Conservation (phyloP, 306 rosid species). For the Hippophae rhamnoides region DNA sequence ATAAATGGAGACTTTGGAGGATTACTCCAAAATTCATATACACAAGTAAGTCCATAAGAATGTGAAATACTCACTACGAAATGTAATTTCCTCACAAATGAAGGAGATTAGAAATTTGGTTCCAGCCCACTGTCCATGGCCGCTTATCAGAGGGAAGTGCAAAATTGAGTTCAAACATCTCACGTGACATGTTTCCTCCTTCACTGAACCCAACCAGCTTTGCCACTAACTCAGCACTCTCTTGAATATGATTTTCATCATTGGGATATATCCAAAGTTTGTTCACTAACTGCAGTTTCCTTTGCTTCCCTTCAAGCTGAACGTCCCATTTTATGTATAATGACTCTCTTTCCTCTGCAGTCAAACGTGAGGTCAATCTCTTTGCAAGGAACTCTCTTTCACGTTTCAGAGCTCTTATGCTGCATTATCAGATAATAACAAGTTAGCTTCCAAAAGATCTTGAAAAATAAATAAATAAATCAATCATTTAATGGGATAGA, state of each 20-base stretch:
- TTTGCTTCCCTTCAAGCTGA: constrained; percentile 91
- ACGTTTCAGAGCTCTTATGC: constrained; percentile 65
- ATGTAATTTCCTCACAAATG: constrained; percentile 38
- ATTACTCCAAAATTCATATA: constrained; percentile 28
- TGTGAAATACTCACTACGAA: constrained; percentile 24
- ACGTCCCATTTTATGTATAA: constrained; percentile 89
- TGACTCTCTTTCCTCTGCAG: constrained; percentile 69
- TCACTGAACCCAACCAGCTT: constrained; percentile 87
- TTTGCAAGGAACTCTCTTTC: constrained; percentile 95
- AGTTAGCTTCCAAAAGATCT: neutral
- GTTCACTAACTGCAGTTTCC: constrained; percentile 74
- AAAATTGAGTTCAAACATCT: constrained; percentile 93
- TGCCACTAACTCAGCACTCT: constrained; percentile 94
- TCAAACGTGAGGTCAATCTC: constrained; percentile 72
- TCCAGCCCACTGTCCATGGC: constrained; percentile 89
- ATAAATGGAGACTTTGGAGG: constrained; percentile 11
- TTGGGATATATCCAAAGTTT: constrained; percentile 90
- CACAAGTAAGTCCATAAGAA: constrained; percentile 25
- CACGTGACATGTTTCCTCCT: constrained; percentile 88
- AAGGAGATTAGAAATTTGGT: constrained; percentile 67
- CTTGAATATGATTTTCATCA: constrained; percentile 69
- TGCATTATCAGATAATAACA: constrained; percentile 27
- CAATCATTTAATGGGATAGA: neutral
- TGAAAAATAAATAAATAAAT: neutral
- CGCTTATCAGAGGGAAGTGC: constrained; percentile 82